Percentiles rank a stretch among this genome's conserved stretches.
These are phyloP conservation scores for Osmozyma mogii DNA, from an alignment of 805 yeast species.

Conservation along the genomic window DNA sequence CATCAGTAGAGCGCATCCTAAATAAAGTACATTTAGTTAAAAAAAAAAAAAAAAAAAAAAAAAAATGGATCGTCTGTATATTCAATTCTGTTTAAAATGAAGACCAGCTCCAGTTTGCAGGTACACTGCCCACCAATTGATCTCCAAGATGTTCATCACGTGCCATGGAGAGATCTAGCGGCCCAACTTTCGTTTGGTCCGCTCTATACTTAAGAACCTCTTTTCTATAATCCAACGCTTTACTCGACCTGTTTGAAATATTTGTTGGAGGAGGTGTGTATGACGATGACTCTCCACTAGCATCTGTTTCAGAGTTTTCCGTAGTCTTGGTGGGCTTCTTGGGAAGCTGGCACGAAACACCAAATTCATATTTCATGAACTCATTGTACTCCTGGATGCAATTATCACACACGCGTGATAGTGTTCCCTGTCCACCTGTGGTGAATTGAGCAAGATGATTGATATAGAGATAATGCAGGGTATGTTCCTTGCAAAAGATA, in stretches of 20 bases:
- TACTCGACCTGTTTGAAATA: conserved; percentile 1
- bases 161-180: no score
- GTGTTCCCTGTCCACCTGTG: conserved; percentile 59
- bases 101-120: conserved; percentile 78
- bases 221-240: conserved; percentile 1
- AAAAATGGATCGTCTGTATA: no score
- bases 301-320: not conserved
- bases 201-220: conserved; percentile 6
- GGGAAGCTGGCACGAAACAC: conserved; percentile 14
- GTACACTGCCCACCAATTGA: conserved; percentile 41
- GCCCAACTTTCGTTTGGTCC: conserved; percentile 7
- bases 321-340: no score
- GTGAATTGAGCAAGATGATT: conserved; percentile 55
- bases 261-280: conserved; percentile 6
- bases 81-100: no score
- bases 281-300: not conserved
- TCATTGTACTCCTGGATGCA: conserved; percentile 59
- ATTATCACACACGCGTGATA: conserved; percentile 61
- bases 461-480: conserved; percentile 47
- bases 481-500: conserved; percentile 65
- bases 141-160: conserved; percentile 37
- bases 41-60: no score
- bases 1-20: no score
- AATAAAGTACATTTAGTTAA: no score
- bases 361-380: conserved; percentile 36